Evolutionary conservation across 2,329 filamentous ascomycete genomes (phyloP), one percentile per base, ranked within the genome.

Genomic region (Stagonosporopsis chrysanthemi): DNA sequence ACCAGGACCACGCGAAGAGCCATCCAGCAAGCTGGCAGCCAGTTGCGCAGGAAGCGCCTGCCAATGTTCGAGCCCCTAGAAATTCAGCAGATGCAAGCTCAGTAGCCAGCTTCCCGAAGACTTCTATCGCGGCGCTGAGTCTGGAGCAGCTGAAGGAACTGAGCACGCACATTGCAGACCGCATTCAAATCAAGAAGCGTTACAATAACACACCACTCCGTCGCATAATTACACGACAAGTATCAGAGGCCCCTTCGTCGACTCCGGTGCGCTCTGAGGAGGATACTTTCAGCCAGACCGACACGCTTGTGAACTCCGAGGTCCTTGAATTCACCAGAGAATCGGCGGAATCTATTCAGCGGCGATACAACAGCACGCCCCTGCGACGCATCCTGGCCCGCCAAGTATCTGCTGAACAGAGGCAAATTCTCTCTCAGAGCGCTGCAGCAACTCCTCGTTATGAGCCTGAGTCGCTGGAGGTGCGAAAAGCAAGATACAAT

Each of bases 201-300:
- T 56, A 38, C 38, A 56, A 56, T 24, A 51, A 46, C 22, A 56
- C 53, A 26, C 53, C 53, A 8, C 53, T 56, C 29, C 53, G 53
- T 6, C 47, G 53, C 12, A 56, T 56, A 22, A 47, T 56, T 5
- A 8, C 22, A 14, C 41, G 36, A 8, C 53, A 51, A 17, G 17
- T 12, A 15, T 38, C 35, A 2, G 6, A n/a, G 8, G 9, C 31
- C n/a, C 8, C 31, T 31, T 4, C 17, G 2, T 22, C 17, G n/a
- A 6, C 29, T 4, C 12, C 17, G 1, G 4, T 8, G 3, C 4
- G 35, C 6, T 5, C 8, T 6, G 53, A 47, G 14, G 33, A 24
- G 11, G 47, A 56, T 11, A 38, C 35, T 1, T 36, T 29, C 8
- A 56, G 53, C 14, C 35, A 56, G 23, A 51, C 47, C 36, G 36